Conservation (phyloP, 2,329 filamentous ascomycete species). For the Esteya vermicola region DNA sequence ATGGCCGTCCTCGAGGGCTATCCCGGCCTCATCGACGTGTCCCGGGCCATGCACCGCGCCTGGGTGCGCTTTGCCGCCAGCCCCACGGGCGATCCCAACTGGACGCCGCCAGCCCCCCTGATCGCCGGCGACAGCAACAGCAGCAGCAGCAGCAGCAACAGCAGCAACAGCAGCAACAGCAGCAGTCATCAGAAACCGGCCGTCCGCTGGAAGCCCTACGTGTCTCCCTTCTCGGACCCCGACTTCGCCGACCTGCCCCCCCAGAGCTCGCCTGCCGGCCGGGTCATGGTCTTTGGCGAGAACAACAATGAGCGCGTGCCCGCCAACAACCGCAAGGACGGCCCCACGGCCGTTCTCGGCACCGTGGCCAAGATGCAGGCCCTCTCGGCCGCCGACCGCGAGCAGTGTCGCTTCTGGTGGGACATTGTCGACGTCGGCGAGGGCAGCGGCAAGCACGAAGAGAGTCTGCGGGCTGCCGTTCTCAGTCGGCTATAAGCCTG, state of each 20-base stretch:
- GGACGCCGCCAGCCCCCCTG: not conserved
- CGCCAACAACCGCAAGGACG: slow-evolving; percentile 3
- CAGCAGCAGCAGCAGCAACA: not conserved
- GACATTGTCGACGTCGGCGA: slow-evolving; percentile 32
- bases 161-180: slow-evolving; percentile 9
- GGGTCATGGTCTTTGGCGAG: slow-evolving; percentile 34
- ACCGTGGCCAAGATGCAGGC: slow-evolving; percentile 26
- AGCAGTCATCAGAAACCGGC: not conserved
- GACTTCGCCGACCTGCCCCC: not conserved
- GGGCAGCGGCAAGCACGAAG: slow-evolving; percentile 20
- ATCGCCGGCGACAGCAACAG: slow-evolving; percentile 8
- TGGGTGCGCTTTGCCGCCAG: slow-evolving; percentile 23
- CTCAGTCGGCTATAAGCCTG: not conserved
- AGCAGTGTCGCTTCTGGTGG: slow-evolving; percentile 49
- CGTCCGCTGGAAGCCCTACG: slow-evolving; percentile 28
- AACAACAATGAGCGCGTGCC: slow-evolving; percentile 41
- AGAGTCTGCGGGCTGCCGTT: too few species aligned
- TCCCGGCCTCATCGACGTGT: slow-evolving; percentile 23
- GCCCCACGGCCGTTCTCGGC: slow-evolving; percentile 22
- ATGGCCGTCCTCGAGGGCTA: slow-evolving; percentile 16
- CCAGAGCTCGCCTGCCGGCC: too few species aligned
- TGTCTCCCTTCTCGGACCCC: slow-evolving; percentile 3
- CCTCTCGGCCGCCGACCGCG: slow-evolving; percentile 27
- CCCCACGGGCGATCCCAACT: slow-evolving; percentile 5
- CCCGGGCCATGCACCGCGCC: slow-evolving; percentile 27